phyloP scores from a whole-genome alignment of 2,329 filamentous ascomycete genomes.

The Coniella lustricola region DNA sequence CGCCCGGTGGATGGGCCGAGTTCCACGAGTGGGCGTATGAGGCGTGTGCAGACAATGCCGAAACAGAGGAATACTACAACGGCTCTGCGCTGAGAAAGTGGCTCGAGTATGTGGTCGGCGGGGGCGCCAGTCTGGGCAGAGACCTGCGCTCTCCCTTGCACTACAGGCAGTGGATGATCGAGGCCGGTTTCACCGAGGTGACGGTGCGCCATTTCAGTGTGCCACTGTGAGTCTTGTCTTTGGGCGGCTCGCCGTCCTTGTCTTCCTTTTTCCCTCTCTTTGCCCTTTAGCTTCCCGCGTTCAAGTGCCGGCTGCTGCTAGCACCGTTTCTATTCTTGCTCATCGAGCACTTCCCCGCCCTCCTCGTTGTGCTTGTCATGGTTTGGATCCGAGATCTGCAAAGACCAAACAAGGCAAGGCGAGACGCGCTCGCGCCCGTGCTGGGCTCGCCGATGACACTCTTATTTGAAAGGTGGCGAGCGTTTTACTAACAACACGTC shows the following conservation, averaged over 20 bases:
- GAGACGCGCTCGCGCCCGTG: no score
- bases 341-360: no score
- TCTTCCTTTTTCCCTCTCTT: not conserved
- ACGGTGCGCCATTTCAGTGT: not conserved
- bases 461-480: no score
- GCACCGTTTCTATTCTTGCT: not conserved
- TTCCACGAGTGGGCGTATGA: slow-evolving; percentile 9
- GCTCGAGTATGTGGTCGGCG: not conserved
- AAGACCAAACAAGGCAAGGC: no score
- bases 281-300: no score
- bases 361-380: no score
- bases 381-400: no score
- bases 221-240: not conserved
- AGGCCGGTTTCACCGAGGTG: not conserved
- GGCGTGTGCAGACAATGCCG: not conserved
- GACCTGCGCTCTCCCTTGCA: not conserved
- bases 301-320: no score
- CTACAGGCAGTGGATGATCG: not conserved
- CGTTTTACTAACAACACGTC: not conserved
- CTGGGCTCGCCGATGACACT: no score
- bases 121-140: not conserved
- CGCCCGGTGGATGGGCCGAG: slow-evolving; percentile 2
- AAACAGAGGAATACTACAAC: not conserved
- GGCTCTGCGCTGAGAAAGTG: slow-evolving; percentile 1
- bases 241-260: not conserved